A percentile compares a stretch with the other conserved stretches of the same genome.
These are phyloP conservation scores for Ceratocystis ficicola DNA, from an alignment of 2,329 filamentous ascomycete genomes.

Conservation along the genomic window DNA sequence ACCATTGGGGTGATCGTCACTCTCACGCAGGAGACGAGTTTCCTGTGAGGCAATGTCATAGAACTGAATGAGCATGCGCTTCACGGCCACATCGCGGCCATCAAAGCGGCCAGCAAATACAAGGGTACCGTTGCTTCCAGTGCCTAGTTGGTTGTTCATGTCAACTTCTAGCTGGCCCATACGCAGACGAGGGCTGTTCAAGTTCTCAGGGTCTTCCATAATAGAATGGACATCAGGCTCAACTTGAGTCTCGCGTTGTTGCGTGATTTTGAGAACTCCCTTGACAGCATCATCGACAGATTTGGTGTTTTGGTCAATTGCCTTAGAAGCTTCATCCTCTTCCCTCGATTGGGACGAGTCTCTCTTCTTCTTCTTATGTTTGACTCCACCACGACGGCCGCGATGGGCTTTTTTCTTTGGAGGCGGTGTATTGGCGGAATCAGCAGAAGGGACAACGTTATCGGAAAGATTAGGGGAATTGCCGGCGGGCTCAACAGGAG, in stretches of 20 bases:
- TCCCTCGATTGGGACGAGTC: slow-evolving; percentile 40
- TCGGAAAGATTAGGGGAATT: slow-evolving; percentile 16
- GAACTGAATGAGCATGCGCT: slow-evolving; percentile 91
- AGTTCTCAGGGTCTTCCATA: slow-evolving; percentile 45
- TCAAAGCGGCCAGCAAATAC: slow-evolving; percentile 94
- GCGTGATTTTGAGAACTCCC: slow-evolving; percentile 46
- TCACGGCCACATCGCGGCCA: slow-evolving; percentile 84
- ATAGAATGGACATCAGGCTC: slow-evolving; percentile 52
- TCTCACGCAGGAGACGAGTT: slow-evolving; percentile 78
- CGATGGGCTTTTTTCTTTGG: slow-evolving; percentile 54
- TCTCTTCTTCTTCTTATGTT: slow-evolving; percentile 48
- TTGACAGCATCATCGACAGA: slow-evolving; percentile 50
- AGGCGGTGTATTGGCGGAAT: slow-evolving; percentile 25
- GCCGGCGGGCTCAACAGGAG: slow-evolving; percentile 3
- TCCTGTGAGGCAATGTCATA: slow-evolving; percentile 93
- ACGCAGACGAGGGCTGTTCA: slow-evolving; percentile 46
- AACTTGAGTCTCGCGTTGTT: slow-evolving; percentile 34
- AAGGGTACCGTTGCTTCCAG: slow-evolving; percentile 91
- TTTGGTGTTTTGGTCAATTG: slow-evolving; percentile 4
- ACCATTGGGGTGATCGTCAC: slow-evolving; percentile 86
- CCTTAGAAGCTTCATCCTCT: slow-evolving; percentile 32
- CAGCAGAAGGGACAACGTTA: slow-evolving; percentile 7
- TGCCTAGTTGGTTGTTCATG: slow-evolving; percentile 51
- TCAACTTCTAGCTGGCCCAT: slow-evolving; percentile 55
- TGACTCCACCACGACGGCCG: slow-evolving; percentile 58